Evolutionary conservation across 352 stramenopile genomes (phyloP), one percentile per base, ranked within the genome.

Genomic region (Blastocystis sp.): DNA sequence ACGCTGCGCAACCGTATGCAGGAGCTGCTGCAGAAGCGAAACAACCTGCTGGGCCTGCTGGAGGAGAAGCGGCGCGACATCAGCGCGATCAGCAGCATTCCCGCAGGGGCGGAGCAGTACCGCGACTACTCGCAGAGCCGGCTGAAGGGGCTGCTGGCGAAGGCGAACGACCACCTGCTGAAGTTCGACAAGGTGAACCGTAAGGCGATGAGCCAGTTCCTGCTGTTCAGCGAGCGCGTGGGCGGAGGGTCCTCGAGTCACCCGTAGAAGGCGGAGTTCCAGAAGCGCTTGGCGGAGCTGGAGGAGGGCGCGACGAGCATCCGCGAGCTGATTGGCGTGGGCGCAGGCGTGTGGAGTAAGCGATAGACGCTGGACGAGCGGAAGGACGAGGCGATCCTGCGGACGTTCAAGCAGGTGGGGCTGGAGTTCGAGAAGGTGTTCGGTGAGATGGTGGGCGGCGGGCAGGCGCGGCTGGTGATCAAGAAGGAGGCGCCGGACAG

Each of bases 161-260:
- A 93, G 34, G 93, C 94, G 88, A 98, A 96, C 80, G 96, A 98
- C 53, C 94, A 97, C 76, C 91, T 99, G 62, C 97, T 98, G 89
- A 96, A 97, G 81, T 99, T 98, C 89, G 95, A 91, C 79, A 96
- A 99, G 89, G 96, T 99, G 45, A 99, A 99, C 93, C 98, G 98
- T 89, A 99, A 99, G 91, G 97, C 97, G 0, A 93, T 99, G 65
- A 96, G 99, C 90, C 97, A 99, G 90, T 99, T 97, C 89, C 93
- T 98, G 53, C 98, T 94, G 89, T 99, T 99, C 90, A 97, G 93
- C 70, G 96, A 99, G 77, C 95, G 61, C 2, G 74, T 82, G 45
- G 38, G 21, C 14, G 95, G 80, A 90, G 61, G 34, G 14, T n/a
- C 4, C 3, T 11, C 2, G 43, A 17, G 38, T 66, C 17, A 88